Percentiles rank a stretch among this genome's conserved stretches.
Evolutionary conservation across 2,329 filamentous ascomycete species (phyloP).

Genomic region (Paraphoma sp.): DNA sequence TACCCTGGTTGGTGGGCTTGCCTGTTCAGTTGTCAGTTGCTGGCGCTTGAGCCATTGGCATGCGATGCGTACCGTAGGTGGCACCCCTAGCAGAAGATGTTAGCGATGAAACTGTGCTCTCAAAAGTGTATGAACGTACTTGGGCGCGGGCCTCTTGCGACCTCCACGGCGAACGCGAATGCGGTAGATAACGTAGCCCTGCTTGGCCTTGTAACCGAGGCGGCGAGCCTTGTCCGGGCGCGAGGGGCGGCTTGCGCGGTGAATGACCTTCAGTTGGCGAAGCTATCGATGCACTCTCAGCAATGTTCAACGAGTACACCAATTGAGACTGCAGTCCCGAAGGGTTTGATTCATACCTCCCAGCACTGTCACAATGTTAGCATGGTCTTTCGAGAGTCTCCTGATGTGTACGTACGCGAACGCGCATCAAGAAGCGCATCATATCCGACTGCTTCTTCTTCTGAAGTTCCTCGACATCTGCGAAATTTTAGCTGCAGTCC

Average conservation of each 20-base stretch:
- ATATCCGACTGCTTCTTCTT: conserved; percentile 99
- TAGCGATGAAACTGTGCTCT: conserved; percentile 24
- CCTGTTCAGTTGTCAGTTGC: conserved; percentile 62
- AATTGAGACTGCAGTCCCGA: conserved; percentile 43
- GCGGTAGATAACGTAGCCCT: conserved; percentile 99
- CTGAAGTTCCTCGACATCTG: conserved; percentile 95
- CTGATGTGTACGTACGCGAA: conserved; percentile 59
- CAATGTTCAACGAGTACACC: conserved; percentile 97
- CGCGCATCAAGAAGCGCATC: conserved; percentile 95
- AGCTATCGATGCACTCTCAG: conserved; percentile 99
- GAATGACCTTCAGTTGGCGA: conserved; percentile 99
- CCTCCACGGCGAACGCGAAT: conserved; percentile 97
- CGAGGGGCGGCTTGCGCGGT: conserved; percentile 96
- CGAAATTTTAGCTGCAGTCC: conserved; percentile 48
- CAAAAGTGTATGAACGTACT: conserved; percentile 51
- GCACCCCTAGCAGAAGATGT: conserved; percentile 69
- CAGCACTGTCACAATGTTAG: conserved; percentile 70
- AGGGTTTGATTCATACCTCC: conserved; percentile 72
- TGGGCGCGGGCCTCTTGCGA: conserved; percentile 93
- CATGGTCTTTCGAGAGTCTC: conserved; percentile 15
- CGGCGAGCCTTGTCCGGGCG: conserved; percentile 99
- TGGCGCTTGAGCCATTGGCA: neutral
- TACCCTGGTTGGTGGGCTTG: conserved; percentile 99
- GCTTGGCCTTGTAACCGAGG: conserved; percentile 99
- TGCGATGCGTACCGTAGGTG: conserved; percentile 81